These are phyloP conservation scores for Penstemon newberryi DNA, from an alignment of 257 asterid species.

Conservation along the genomic window DNA sequence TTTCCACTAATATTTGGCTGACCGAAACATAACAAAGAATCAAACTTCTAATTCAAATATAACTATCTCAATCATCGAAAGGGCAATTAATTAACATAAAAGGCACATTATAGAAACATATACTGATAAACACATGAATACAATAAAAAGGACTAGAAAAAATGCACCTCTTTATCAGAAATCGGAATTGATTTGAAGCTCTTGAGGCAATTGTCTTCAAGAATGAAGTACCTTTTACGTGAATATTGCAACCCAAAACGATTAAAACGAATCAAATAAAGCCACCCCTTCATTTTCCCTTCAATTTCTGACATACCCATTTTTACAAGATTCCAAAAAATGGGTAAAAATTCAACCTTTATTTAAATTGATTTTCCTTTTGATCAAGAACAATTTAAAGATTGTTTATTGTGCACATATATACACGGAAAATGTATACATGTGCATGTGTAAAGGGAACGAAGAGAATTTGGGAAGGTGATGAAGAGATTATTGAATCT, in stretches of 20 bases:
- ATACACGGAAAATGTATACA: no score
- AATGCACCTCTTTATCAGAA: constrained; percentile 59
- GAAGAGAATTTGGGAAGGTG: no score
- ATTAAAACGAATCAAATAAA: constrained; percentile 81
- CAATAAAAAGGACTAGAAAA: neutral
- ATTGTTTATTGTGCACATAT: no score
- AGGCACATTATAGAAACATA: neutral
- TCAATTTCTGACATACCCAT: constrained; percentile 60
- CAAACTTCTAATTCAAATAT: neutral
- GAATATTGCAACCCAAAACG: constrained; percentile 91
- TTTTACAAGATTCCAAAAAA: neutral
- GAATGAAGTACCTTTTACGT: constrained; percentile 85
- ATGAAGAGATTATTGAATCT: no score
- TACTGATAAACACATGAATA: neutral
- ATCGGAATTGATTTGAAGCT: constrained; percentile 81
- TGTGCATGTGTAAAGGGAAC: no score
- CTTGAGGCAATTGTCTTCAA: constrained; percentile 77
- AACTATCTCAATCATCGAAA: neutral
- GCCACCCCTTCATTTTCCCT: constrained; percentile 90
- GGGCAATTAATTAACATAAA: neutral
- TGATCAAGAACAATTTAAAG: no score
- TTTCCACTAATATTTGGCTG: no score
- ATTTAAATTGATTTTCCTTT: no score
- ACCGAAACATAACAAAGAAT: neutral
- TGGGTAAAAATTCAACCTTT: no score